phyloP scores from a whole-genome alignment of 768 basidiomycete species.

The Suillus placidus region DNA sequence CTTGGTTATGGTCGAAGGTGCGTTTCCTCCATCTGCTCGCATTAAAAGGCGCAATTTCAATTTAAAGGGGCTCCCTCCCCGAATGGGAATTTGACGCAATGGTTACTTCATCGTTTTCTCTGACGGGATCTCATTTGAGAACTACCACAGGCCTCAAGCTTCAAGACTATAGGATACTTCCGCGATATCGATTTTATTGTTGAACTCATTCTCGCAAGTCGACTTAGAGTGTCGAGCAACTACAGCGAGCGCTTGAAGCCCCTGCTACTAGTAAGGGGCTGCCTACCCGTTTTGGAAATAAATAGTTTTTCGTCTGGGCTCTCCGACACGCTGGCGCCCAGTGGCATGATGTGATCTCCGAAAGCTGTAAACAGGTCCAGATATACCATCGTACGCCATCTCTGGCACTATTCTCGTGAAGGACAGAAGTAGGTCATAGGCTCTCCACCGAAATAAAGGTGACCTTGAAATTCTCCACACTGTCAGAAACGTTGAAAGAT shows the following conservation, averaged over 20 bases:
- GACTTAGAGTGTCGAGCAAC: not conserved
- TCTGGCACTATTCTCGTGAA: not conserved
- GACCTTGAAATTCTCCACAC: not conserved
- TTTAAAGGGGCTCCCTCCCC: not conserved
- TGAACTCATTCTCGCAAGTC: not conserved
- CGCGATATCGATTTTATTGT: not conserved
- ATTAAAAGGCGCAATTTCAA: not conserved
- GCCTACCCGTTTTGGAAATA: not conserved
- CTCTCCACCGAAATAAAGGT: not conserved
- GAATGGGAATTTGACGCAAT: not conserved
- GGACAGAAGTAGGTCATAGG: not conserved
- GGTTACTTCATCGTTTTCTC: not conserved
- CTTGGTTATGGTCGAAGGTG: not conserved
- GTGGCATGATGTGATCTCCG: not conserved
- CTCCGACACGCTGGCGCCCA: constrained; percentile 7
- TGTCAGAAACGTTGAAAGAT: not conserved
- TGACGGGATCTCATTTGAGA: not conserved
- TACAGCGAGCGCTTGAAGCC: not conserved
- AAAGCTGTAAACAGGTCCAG: not conserved
- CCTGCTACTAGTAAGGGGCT: not conserved
- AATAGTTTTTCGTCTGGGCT: not conserved
- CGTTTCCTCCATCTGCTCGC: not conserved
- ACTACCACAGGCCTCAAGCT: not conserved
- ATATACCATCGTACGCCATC: not conserved
- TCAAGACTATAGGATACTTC: not conserved